These are phyloP conservation scores for Aspergillus bertholletiae DNA, from an alignment of 495 filamentous ascomycete species.

Conservation along the genomic window DNA sequence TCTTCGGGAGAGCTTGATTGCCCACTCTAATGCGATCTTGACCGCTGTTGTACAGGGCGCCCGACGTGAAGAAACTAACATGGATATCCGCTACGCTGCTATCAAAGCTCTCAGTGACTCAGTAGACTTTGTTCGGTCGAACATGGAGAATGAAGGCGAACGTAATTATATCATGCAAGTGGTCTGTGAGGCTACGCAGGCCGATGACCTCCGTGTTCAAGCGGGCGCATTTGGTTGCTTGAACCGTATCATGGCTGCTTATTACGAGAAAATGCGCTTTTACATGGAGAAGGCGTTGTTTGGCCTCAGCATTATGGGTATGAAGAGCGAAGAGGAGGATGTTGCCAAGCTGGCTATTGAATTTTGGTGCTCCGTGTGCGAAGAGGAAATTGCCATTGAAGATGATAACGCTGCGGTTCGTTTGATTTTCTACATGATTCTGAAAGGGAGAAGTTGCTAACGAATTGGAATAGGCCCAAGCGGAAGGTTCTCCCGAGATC, in stretches of 20 bases:
- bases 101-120: conserved; percentile 93
- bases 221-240: conserved; percentile 94
- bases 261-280: conserved; percentile 99
- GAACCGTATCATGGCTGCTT: conserved; percentile 95
- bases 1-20: conserved; percentile 72
- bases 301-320: conserved; percentile 95
- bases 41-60: conserved; percentile 97
- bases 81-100: conserved; percentile 84
- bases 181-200: conserved; percentile 96
- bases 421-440: conserved; percentile 1
- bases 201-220: conserved; percentile 82
- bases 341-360: conserved; percentile 97
- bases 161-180: conserved; percentile 99
- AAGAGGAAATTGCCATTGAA: conserved; percentile 95
- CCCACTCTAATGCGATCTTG: conserved; percentile 94
- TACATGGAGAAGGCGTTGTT: conserved; percentile 99
- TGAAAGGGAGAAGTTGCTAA: neutral
- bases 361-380: conserved; percentile 99
- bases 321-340: conserved; percentile 97
- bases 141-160: conserved; percentile 98
- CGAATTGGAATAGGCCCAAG: conserved; percentile 42
- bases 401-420: conserved; percentile 87
- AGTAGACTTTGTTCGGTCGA: conserved; percentile 95
- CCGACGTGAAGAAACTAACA: conserved; percentile 88
- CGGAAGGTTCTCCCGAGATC: conserved; percentile 71